Evolutionary conservation across 352 stramenopile species (phyloP), one percentile per base, ranked within the genome.

Genomic region (Globisporangium heterothallicum): DNA sequence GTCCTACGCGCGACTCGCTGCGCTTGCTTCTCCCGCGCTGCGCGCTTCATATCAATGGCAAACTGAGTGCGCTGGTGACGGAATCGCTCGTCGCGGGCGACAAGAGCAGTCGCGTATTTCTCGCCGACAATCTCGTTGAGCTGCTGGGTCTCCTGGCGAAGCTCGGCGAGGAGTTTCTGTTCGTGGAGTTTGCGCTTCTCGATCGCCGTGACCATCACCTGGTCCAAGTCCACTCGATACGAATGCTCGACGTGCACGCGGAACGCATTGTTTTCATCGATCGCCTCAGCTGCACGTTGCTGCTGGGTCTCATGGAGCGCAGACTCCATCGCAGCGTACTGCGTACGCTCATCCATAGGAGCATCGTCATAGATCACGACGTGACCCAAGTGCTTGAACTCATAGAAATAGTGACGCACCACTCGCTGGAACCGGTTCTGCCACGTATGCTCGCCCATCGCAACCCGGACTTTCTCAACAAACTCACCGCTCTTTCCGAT

Each of bases 371-470:
- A 78, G 25, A 66, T 34, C 0, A 70, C 59, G 6, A 59, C 46
- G 26, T 91, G 79, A 0, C 79, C 79, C 1, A 82, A 3, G 59
- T 84, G 59, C 56, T 81, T 84, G 47, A 88, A 88, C 50, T 91
- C 79, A 53, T 85, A 91, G 42, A 75, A 88, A 45, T 80, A 86
- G 26, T 84, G 59, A 0, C 68, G 70, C 38, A 82, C 73, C 21
- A 85, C 56, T 2, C 74, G 70, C 25, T 77, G 56, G 45, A 80
- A 85, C 5, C 73, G 71, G 35, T 52, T 34, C 42, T 87, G 68
- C 77, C 79, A 91, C 16, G 22, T 34, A 3, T 59, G 35, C n/a
- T 57, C 43, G 27, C 53, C 59, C 43, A 87, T 68, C 6, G 26
- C 53, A 3, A 35, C 16, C 18, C 59, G 58, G 19, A 88, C 79